A percentile compares a stretch with the other conserved stretches of the same genome.
phyloP scores from a whole-genome alignment of 768 basidiomycete genomes.

The Russula foetens region DNA sequence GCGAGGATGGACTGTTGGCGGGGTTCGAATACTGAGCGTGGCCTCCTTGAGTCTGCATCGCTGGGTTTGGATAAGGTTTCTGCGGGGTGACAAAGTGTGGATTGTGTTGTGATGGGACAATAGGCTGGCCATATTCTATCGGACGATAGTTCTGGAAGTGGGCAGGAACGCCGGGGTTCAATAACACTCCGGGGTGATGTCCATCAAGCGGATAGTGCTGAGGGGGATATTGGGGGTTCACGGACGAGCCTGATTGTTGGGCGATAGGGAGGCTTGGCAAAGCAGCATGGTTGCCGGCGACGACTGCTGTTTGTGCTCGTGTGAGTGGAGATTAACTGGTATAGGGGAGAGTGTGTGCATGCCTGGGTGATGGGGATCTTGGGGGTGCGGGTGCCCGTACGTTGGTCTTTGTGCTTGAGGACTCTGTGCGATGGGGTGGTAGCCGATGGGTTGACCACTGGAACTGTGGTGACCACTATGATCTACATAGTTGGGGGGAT shows the following conservation, averaged over 20 bases:
- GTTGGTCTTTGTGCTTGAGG: slow-evolving; percentile 4
- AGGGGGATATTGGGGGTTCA: slow-evolving; percentile 2
- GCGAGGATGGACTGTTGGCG: slow-evolving; percentile 14
- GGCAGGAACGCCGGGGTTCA: slow-evolving; percentile 15
- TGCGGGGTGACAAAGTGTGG: background rate
- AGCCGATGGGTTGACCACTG: background rate
- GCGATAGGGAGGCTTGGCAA: slow-evolving; percentile 1
- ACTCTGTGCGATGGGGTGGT: background rate
- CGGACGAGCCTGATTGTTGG: slow-evolving; percentile 12
- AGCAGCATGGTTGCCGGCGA: background rate
- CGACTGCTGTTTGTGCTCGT: background rate
- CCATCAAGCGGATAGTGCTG: slow-evolving; percentile 10
- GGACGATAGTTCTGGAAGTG: slow-evolving; percentile 18
- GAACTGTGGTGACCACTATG: slow-evolving; percentile 5
- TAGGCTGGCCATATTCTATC: slow-evolving; percentile 15
- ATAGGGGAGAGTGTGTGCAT: background rate
- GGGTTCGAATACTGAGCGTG: slow-evolving; percentile 17
- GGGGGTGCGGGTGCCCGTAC: slow-evolving; percentile 4
- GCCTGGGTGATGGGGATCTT: slow-evolving; percentile 6
- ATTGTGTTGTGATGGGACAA: slow-evolving; percentile 17
- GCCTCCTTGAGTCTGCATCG: slow-evolving; percentile 3
- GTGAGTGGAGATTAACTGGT: background rate
- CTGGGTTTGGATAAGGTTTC: slow-evolving; percentile 14
- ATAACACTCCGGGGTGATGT: background rate
- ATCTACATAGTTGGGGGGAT: slow-evolving; percentile 1